Percentiles rank a stretch among this genome's conserved stretches.
Evolutionary conservation across 768 basidiomycete species (phyloP).

Genomic region (Naganishia randhawae): DNA sequence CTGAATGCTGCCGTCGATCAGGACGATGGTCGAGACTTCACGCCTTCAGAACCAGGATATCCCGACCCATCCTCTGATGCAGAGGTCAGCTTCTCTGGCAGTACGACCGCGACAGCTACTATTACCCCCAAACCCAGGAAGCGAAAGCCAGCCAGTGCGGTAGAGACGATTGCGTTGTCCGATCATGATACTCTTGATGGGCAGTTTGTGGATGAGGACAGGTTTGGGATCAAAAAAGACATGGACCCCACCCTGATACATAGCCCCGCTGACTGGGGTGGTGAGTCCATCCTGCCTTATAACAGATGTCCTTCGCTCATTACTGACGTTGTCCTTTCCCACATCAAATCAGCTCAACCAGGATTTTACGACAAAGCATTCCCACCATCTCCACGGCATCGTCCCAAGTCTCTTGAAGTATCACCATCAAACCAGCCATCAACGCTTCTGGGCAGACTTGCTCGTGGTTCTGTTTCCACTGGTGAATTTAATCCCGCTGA

Average conservation of each 20-base stretch:
- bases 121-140: slow-evolving; percentile 2
- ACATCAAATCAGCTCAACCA: background rate
- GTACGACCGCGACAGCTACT: background rate
- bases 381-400: background rate
- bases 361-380: slow-evolving; percentile 20
- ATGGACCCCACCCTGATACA: slow-evolving; percentile 29
- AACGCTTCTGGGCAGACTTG: slow-evolving; percentile 18
- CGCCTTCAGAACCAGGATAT: background rate
- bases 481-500: background rate
- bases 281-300: background rate
- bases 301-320: background rate
- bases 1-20: background rate
- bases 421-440: background rate
- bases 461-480: slow-evolving; percentile 9
- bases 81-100: background rate
- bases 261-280: slow-evolving; percentile 23
- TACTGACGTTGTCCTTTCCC: background rate
- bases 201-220: slow-evolving; percentile 34
- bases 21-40: background rate
- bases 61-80: background rate
- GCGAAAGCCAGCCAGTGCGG: background rate
- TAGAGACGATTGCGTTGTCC: background rate
- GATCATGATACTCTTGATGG: background rate
- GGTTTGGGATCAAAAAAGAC: background rate
- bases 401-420: background rate